Percentiles rank a stretch among this genome's conserved stretches.
Conservation (phyloP, 2,329 filamentous ascomycete species). For the Pseudogymnoascus sp. region DNA sequence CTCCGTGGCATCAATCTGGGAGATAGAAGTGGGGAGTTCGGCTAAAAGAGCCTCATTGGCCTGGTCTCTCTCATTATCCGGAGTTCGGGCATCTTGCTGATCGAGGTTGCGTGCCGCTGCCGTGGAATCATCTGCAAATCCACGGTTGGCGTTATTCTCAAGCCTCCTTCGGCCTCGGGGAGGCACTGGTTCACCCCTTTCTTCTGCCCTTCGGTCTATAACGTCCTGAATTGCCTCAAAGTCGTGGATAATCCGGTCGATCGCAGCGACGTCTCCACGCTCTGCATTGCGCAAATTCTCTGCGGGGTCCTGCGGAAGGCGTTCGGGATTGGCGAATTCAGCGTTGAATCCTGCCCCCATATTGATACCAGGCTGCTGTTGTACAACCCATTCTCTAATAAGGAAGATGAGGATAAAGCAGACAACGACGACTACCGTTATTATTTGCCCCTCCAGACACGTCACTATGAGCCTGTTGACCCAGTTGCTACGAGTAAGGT, state of each 20-base stretch:
- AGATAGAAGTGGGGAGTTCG: constrained; percentile 19
- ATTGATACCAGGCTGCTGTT: constrained; percentile 90
- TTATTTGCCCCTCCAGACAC: constrained; percentile 84
- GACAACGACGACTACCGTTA: constrained; percentile 83
- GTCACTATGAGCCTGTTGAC: constrained; percentile 75
- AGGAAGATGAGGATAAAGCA: constrained; percentile 96
- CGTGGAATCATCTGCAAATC: not conserved
- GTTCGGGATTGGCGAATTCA: constrained; percentile 47
- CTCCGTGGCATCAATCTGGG: constrained; percentile 26
- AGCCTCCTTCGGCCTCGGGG: constrained; percentile 20
- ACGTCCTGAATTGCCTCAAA: constrained; percentile 8
- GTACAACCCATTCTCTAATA: constrained; percentile 95
- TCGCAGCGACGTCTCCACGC: constrained; percentile 7
- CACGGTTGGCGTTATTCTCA: constrained; percentile 13
- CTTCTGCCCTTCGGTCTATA: constrained; percentile 8
- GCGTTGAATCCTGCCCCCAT: constrained; percentile 52
- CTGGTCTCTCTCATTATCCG: not conserved
- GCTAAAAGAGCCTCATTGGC: constrained; percentile 15
- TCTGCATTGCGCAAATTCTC: constrained; percentile 11
- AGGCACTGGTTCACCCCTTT: constrained; percentile 19
- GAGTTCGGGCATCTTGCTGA: not conserved
- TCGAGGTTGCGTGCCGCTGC: not conserved
- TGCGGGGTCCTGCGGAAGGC: constrained; percentile 14
- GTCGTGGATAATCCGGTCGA: constrained; percentile 14
- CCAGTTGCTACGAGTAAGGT: constrained; percentile 58